These are phyloP conservation scores for Corymbia calophylla DNA, from an alignment of 441 rosid species.

Conservation along the genomic window DNA sequence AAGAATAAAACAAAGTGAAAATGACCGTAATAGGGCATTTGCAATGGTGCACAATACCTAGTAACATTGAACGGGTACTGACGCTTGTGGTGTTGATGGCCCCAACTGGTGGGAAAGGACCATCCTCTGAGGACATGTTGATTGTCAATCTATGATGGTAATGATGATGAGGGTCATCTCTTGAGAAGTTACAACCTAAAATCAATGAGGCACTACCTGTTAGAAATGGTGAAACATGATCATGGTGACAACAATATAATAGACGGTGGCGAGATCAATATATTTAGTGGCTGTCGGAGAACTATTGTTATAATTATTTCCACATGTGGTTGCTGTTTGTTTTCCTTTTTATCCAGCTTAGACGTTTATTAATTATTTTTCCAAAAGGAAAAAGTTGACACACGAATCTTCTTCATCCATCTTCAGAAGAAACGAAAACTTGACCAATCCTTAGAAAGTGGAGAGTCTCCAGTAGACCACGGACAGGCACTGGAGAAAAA, in stretches of 20 bases:
- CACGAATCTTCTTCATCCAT: background rate
- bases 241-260: background rate
- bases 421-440: conserved; percentile 35
- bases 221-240: background rate
- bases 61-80: background rate
- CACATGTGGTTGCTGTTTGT: background rate
- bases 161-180: background rate
- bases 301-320: background rate
- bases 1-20: background rate
- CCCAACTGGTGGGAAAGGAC: background rate
- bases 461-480: conserved; percentile 3
- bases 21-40: background rate
- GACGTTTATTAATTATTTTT: background rate
- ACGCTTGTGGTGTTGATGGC: background rate
- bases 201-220: background rate
- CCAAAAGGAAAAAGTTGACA: background rate
- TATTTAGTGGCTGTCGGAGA: background rate
- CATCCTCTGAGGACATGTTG: background rate
- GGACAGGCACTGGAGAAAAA: conserved; percentile 10
- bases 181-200: background rate
- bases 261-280: too few species aligned
- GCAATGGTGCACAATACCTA: background rate
- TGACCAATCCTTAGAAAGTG: conserved; percentile 3
- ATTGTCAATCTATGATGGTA: background rate
- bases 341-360: background rate